Evolutionary conservation across 306 rosid species (phyloP).

Genomic region (Cicer chorassanicum): DNA sequence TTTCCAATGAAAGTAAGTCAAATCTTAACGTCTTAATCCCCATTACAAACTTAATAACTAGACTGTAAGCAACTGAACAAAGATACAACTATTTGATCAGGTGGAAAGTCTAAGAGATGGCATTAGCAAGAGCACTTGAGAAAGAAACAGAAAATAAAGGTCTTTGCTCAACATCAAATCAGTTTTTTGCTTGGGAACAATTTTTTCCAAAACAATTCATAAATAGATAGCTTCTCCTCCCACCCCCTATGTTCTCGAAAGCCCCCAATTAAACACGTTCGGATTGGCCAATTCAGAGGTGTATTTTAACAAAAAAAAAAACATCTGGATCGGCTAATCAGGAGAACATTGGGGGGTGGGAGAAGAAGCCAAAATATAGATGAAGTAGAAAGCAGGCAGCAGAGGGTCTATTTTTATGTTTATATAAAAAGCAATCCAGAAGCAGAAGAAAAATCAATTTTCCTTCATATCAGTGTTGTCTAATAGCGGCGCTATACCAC

Average conservation of each 20-base stretch:
- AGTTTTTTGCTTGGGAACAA: constrained; percentile 31
- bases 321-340: no score
- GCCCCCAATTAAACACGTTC: no score
- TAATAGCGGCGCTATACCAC: not conserved
- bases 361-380: no score
- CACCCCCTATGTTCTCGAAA: no score
- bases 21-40: constrained; percentile 2
- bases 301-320: no score
- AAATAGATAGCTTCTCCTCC: not conserved
- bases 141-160: not conserved
- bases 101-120: constrained; percentile 1
- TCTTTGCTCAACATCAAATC: constrained; percentile 34
- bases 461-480: constrained; percentile 1
- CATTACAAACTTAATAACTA: constrained; percentile 25
- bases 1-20: constrained; percentile 4
- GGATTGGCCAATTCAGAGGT: no score
- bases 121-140: constrained; percentile 10
- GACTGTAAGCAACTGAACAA: not conserved
- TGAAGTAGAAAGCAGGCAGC: constrained; percentile 3
- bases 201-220: constrained; percentile 37
- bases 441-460: constrained; percentile 22
- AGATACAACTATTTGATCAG: constrained; percentile 10
- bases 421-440: not conserved
- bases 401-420: not conserved
- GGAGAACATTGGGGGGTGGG: no score